Percentiles rank a stretch among this genome's conserved stretches.
Evolutionary conservation across 148 eudicot species (phyloP).

Genomic region (Bassia scoparia): DNA sequence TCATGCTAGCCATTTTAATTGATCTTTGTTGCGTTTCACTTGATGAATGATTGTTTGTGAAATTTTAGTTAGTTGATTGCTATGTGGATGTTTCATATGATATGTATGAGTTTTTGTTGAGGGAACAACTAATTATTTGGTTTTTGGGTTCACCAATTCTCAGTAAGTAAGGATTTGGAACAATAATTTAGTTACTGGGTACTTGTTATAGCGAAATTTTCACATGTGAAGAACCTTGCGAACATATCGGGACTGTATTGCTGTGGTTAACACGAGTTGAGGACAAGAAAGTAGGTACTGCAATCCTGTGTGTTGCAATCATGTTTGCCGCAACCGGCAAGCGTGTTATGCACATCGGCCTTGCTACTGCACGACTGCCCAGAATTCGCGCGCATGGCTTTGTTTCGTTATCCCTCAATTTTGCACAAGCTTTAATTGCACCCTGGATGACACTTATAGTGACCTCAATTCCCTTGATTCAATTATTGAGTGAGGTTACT

Average conservation of each 20-base stretch:
- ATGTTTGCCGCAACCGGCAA: no score
- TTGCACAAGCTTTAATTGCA: no score
- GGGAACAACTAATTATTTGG: neutral
- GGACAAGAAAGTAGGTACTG: neutral
- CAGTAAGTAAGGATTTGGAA: neutral
- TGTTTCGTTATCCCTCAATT: no score
- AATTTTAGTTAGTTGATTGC: no score
- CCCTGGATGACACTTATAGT: neutral
- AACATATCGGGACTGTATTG: neutral
- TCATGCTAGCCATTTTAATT: neutral
- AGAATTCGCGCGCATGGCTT: no score
- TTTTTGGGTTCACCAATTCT: neutral
- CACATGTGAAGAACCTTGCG: no score
- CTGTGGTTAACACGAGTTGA: neutral
- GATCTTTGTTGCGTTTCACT: neutral
- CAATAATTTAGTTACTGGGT: no score
- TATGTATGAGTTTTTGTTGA: conserved; percentile 3
- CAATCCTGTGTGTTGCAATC: neutral
- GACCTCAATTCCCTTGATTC: neutral
- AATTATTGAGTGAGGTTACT: neutral
- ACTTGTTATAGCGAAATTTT: no score
- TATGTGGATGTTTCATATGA: neutral
- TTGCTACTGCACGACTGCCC: no score
- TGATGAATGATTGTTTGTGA: neutral
- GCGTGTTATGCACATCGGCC: no score